Percentiles rank a stretch among this genome's conserved stretches.
Evolutionary conservation across 208 protist species (phyloP).

Genomic region (Leishmania braziliensis): DNA sequence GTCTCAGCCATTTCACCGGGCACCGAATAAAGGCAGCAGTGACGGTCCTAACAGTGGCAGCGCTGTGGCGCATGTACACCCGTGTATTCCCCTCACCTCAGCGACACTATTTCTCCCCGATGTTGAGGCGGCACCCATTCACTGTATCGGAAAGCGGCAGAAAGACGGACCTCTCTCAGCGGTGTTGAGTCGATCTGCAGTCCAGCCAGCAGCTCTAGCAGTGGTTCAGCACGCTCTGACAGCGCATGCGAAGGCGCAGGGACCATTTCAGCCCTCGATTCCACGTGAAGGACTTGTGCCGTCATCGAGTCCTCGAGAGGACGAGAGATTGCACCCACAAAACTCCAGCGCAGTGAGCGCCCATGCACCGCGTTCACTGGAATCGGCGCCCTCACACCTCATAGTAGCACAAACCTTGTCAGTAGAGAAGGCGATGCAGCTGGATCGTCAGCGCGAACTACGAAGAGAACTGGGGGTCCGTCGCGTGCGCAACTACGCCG

Average conservation of each 20-base stretch:
- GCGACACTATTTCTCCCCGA: not conserved
- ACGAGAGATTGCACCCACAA: not conserved
- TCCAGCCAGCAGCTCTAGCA: not conserved
- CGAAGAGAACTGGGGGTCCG: conserved; percentile 30
- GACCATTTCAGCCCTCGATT: conserved; percentile 23
- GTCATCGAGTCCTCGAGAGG: not conserved
- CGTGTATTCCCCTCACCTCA: not conserved
- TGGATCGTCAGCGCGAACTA: conserved; percentile 25
- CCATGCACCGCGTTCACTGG: not conserved
- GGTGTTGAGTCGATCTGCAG: not conserved
- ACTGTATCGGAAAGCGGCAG: not conserved
- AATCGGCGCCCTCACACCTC: not conserved
- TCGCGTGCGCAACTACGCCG: conserved; percentile 32
- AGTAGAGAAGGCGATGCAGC: conserved; percentile 32
- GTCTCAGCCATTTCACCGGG: not conserved
- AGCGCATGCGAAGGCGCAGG: conserved; percentile 5
- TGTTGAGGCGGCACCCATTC: not conserved
- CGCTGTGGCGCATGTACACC: not conserved
- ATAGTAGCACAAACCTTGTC: conserved; percentile 7
- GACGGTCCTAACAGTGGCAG: no score
- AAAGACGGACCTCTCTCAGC: not conserved
- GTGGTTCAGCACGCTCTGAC: conserved; percentile 13
- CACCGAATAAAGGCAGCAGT: not conserved
- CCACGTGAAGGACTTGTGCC: conserved; percentile 25
- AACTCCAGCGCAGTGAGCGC: not conserved